Evolutionary conservation across 2,329 filamentous ascomycete species (phyloP), one percentile per base, ranked within the genome.

Genomic region (Pseudodiploospora longispora): DNA sequence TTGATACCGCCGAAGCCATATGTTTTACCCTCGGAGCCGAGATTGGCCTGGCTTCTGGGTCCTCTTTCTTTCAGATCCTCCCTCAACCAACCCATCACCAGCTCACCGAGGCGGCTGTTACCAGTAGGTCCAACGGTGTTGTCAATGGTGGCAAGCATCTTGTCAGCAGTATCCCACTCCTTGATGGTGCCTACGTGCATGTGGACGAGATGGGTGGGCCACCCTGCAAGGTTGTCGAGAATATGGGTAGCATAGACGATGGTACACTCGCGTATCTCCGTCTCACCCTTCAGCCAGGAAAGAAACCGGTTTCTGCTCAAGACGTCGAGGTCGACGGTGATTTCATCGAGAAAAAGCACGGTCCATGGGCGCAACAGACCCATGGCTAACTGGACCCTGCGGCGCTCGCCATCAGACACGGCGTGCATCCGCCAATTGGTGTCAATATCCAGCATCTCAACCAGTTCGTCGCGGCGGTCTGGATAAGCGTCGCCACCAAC

Each of bases 201-300:
- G 63, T 97, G 91, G 40, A 95, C 90, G 33, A 98, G 72, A 66
- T 98, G 90, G 1, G 87, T 95, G 6, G 93, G 93, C 93, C 93
- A 98, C 19, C 83, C 82, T 1, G 89, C 89, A 41, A 98, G 70
- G 62, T 97, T 96, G 61, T 98, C 93, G 54, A 98, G 69, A 51
- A 98, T 96, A 65, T 98, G 93, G 10, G 93, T 98, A 6, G 93
- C 93, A 62, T 98, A 98, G 30, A 98, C 89, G 55, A 98, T 87
- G 4, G 93, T 96, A 61, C 90, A 96, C 34, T 80, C 74, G 42
- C 91, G 74, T 6, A 61, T 71, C 67, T 91, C 85, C 0, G 91
- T 96, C 78, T 98, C 93, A 47, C 74, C 72, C 66, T 89, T 89
- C 58, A 98, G 67, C 71, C 91, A 98, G 36, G 68, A 74, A 30